Conservation (phyloP, 1,139 yeast genomes). For the Kodamaea ohmeri region DNA sequence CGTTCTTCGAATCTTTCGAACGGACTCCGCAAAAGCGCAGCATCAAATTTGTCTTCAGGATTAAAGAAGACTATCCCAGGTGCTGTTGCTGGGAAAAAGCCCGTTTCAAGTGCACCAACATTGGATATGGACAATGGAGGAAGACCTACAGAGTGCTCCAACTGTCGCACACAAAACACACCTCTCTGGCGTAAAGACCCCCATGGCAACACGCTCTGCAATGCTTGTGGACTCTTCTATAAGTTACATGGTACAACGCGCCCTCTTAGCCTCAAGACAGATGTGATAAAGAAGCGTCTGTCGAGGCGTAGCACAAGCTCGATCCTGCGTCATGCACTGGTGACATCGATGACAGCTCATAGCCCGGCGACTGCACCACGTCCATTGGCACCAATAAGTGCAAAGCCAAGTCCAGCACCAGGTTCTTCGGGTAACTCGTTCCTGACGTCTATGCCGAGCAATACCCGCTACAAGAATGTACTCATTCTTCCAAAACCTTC, state of each 20-base stretch:
- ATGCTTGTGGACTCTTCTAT: slow-evolving; percentile 58
- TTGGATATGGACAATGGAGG: too few relatives aligned
- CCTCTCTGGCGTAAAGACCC: slow-evolving; percentile 62
- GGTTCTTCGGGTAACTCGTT: background rate
- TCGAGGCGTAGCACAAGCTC: slow-evolving; percentile 29
- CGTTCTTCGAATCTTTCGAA: too few relatives aligned
- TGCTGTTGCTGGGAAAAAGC: too few relatives aligned
- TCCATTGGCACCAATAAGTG: slow-evolving; percentile 7
- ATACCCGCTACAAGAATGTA: slow-evolving; percentile 36
- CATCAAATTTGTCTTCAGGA: too few relatives aligned
- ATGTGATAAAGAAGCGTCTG: slow-evolving; percentile 54
- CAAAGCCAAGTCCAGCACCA: slow-evolving; percentile 15
- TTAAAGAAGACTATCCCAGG: too few relatives aligned
- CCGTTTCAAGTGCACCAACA: too few relatives aligned
- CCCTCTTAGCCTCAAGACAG: slow-evolving; percentile 54
- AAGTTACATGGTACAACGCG: slow-evolving; percentile 59
- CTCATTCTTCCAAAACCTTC: slow-evolving; percentile 43
- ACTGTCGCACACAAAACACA: slow-evolving; percentile 55
- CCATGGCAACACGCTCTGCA: slow-evolving; percentile 54
- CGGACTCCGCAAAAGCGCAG: too few relatives aligned
- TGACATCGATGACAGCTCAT: slow-evolving; percentile 7
- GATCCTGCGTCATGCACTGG: slow-evolving; percentile 10
- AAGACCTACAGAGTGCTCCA: slow-evolving; percentile 37
- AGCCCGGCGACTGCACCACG: slow-evolving; percentile 5
- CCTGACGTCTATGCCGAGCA: slow-evolving; percentile 12